These are phyloP conservation scores for Sordariomycetes sp. DNA, from an alignment of 2,329 filamentous ascomycete genomes.

Conservation along the genomic window DNA sequence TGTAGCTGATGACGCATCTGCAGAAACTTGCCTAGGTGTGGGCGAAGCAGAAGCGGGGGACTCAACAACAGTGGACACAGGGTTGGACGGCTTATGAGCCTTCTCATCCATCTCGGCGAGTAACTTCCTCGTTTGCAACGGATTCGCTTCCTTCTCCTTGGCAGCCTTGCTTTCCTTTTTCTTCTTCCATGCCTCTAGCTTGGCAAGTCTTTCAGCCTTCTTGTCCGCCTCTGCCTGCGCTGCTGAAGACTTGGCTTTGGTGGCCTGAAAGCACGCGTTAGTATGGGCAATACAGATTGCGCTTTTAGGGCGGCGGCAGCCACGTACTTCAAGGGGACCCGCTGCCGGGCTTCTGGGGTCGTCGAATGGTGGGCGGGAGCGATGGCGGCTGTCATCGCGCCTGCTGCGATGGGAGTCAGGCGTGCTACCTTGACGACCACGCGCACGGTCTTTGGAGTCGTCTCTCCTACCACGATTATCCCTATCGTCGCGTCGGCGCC, in stretches of 20 bases:
- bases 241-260: conserved; percentile 31
- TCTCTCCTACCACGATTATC: conserved; percentile 59
- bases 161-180: conserved; percentile 69
- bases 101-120: conserved; percentile 66
- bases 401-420: conserved; percentile 60
- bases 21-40: conserved; percentile 19
- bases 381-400: conserved; percentile 50
- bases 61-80: conserved; percentile 36
- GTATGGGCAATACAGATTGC: background rate
- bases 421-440: conserved; percentile 57
- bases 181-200: conserved; percentile 85
- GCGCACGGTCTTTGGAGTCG: conserved; percentile 57
- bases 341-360: conserved; percentile 24
- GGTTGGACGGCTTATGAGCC: conserved; percentile 35
- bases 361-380: conserved; percentile 39
- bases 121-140: conserved; percentile 55
- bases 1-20: conserved; percentile 37
- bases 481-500: conserved; percentile 51
- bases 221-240: conserved; percentile 59
- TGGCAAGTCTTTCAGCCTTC: conserved; percentile 70
- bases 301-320: background rate
- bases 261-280: conserved; percentile 30
- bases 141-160: conserved; percentile 58
- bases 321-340: conserved; percentile 48
- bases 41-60: conserved; percentile 40